A percentile compares a stretch with the other conserved stretches of the same genome.
These are phyloP conservation scores for Tolypocladium endophyticum DNA, from an alignment of 2,329 filamentous ascomycete genomes.

Conservation along the genomic window DNA sequence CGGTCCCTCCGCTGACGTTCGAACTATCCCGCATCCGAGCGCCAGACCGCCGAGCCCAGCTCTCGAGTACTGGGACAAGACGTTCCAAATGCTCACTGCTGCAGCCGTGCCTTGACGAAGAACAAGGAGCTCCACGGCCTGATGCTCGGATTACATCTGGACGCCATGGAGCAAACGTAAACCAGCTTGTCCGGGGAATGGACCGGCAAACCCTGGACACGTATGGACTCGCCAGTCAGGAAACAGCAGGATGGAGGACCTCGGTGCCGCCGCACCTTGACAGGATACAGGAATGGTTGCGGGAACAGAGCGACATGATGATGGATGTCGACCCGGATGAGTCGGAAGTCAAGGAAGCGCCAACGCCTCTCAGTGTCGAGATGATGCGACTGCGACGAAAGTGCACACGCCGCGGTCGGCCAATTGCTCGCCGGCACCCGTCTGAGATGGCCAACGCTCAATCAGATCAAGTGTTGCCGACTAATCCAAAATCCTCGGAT, in stretches of 20 bases:
- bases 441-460: background rate
- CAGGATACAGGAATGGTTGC: background rate
- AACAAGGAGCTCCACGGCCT: background rate
- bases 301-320: background rate
- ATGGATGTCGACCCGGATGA: background rate
- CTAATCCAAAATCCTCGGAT: no score
- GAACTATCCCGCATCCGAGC: background rate
- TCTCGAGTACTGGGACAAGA: background rate
- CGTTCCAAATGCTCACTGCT: background rate
- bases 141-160: background rate
- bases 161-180: conserved; percentile 4
- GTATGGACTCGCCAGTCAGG: background rate
- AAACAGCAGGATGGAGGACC: background rate
- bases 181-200: background rate
- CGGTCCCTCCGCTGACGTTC: conserved; percentile 2
- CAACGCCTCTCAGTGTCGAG: background rate
- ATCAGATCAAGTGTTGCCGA: background rate
- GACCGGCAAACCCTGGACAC: conserved; percentile 1
- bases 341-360: background rate
- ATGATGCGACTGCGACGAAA: background rate
- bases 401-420: background rate
- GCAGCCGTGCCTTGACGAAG: background rate
- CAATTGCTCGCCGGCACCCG: background rate
- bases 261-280: background rate
- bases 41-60: background rate